Evolutionary conservation across 2,329 filamentous ascomycete genomes (phyloP), one percentile per base, ranked within the genome.

Genomic region (Penicillium sclerotiorum): DNA sequence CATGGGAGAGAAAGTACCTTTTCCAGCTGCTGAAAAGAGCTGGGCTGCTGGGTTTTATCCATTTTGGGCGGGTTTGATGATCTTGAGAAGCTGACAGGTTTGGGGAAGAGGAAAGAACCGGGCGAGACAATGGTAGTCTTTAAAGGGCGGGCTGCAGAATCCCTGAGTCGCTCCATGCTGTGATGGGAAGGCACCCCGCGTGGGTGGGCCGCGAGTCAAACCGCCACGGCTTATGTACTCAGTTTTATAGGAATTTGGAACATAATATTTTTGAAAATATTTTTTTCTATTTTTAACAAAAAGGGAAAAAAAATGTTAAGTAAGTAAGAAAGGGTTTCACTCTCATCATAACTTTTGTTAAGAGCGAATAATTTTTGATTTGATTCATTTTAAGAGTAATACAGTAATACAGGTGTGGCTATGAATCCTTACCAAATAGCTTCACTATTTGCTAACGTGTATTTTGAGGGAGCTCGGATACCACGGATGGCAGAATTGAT

Each of bases 11-110:
- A 21, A 48, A 57, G 44, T 63, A 77, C 75, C 74, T 93, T 99
- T 76, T 99, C 94, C 72, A 97, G 83, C 85, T 97, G 94, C 82
- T 97, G 93, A 80, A 99, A 99, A 55, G 93, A 97, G 77, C 89
- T 95, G 49, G 93, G 92, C 67, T 96, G 90, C 66, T 89, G 81
- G 72, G 95, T 89, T 68, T 89, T 89, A 75, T 96, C 93, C 93
- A 97, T 97, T 32, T 51, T 67, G 47, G 32, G 45, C 45, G 56
- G 47, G 45, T 48, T 58, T 44, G 45, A 45, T 46, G 51, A 50
- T 42, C 56, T 44, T 28, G 57, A 42, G 45, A 55, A 32, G 46
- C 56, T 56, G 39, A 56, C 40, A 46, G 56, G 55, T 20, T 63
- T 62, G 39, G 53, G 41, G 40, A 65, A 69, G 47, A 73, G 69